These are phyloP conservation scores for Pilobolus umbonatus DNA, from an alignment of 192 early-diverging fungal genomes.

Conservation along the genomic window DNA sequence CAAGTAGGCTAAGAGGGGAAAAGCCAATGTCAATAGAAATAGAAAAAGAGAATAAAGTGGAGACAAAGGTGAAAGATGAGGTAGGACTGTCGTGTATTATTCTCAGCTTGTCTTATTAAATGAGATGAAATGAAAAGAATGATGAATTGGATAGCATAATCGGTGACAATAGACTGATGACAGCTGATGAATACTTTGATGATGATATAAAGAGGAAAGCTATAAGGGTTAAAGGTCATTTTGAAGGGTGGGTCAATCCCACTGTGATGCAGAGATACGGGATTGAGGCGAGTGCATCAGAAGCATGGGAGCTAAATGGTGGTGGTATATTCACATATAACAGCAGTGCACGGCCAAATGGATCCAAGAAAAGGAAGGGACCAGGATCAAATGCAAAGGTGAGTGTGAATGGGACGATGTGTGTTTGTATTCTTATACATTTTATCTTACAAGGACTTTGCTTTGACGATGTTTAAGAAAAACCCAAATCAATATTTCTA, in stretches of 20 bases:
- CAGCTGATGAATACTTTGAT: conserved; percentile 55
- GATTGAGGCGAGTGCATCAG: conserved; percentile 51
- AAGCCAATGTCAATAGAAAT: conserved; percentile 5
- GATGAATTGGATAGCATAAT: conserved; percentile 4
- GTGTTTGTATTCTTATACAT: neutral
- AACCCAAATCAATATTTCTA: conserved; percentile 79
- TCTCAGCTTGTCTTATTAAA: neutral
- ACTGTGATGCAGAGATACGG: conserved; percentile 54
- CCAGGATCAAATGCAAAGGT: conserved; percentile 27
- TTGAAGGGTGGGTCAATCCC: conserved; percentile 55
- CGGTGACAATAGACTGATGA: conserved; percentile 39
- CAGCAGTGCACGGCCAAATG: conserved; percentile 53
- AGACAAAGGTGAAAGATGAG: conserved; percentile 11
- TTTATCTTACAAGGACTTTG: conserved; percentile 27
- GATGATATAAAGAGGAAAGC: conserved; percentile 40
- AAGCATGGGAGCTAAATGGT: conserved; percentile 73
- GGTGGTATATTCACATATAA: conserved; percentile 69
- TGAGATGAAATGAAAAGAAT: neutral
- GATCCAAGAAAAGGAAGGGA: conserved; percentile 24
- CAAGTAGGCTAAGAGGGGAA: conserved; percentile 34
- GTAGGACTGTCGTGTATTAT: neutral
- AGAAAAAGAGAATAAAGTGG: conserved; percentile 35
- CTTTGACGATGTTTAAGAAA: conserved; percentile 65
- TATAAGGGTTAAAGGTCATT: conserved; percentile 59
- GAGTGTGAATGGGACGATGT: neutral